Evolutionary conservation across 169 alveolate genomes (phyloP), one percentile per base, ranked within the genome.

Genomic region (Theileria equi): DNA sequence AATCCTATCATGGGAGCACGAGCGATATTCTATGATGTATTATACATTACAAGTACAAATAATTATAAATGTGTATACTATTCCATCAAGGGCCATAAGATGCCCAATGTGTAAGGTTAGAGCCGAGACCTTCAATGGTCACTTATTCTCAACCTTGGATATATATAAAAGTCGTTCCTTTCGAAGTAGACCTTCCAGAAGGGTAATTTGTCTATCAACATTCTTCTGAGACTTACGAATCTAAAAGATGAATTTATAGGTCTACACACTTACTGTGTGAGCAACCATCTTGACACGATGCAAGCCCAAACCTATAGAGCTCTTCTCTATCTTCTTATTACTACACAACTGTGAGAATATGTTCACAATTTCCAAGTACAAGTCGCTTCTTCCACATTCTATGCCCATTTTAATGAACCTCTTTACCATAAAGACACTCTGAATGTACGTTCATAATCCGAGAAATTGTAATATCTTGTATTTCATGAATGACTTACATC

Each of bases 1-100:
- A 74, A 66, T 7, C 28, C 21, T 4, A 52, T 3, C 62, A 52
- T 52, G 16, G 16, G n/a, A n/a, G n/a, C n/a, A n/a, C n/a, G n/a
- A n/a, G n/a, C n/a, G n/a, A n/a, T n/a, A n/a, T n/a, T n/a, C n/a
- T n/a, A n/a, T n/a, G n/a, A n/a, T n/a, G n/a, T n/a, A n/a, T n/a
- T n/a, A n/a, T n/a, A n/a, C n/a, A n/a, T n/a, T n/a, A n/a, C n/a
- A n/a, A n/a, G n/a, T n/a, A n/a, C n/a, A n/a, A n/a, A n/a, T n/a
- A n/a, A n/a, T n/a, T n/a, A n/a, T n/a, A n/a, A n/a, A n/a, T n/a
- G n/a, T n/a, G n/a, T n/a, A n/a, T n/a, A n/a, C n/a, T n/a, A n/a
- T n/a, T n/a, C n/a, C n/a, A n/a, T n/a, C n/a, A n/a, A n/a, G n/a
- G n/a, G n/a, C n/a, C n/a, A n/a, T n/a, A n/a, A n/a, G n/a, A n/a